Base-by-base conservation (phyloP, 179 eudicot genomes). In the Heliamphora pulchella region DNA sequence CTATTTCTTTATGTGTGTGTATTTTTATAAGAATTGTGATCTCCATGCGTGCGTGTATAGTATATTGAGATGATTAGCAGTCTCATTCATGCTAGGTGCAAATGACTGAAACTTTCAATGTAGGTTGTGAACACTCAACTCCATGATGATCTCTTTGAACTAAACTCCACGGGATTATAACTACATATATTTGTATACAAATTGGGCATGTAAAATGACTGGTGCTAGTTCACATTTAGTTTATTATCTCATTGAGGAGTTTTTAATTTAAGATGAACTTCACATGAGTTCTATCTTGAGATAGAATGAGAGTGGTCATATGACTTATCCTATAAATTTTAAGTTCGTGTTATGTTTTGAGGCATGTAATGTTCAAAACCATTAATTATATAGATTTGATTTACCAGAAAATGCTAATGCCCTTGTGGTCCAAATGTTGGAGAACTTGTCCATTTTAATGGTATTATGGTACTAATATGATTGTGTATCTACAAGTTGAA, bases 361-460 rank as follows among this genome's bases (percentile, higher is more conserved):
- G 44, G 59, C 61, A 51, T 53, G 61, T 53, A 22, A 51, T 20
- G 61, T 31, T 22, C 1, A 54, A 51, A 73, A 53, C 61, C 62
- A 53, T 72, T 72, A 53, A 15, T 57, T 72, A 4, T 47, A 22
- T 10, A 46, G 18, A 15, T 6, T 69, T 69, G 73, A 44, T 15
- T 69, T 44, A 46, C 18, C 22, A 15, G 17, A 72, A 72, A 48
- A 72, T 72, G 43, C 75, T 72, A 51, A 50, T 50, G 75, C 54
- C 64, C 77, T 18, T 14, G 20, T 74, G 48, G 31, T 55, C 76
- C 48, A 13, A 39, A 71, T 11, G 11, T 51, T 72, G 20, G 76
- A 0, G 55, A n/a, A 70, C 50, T 11, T 69, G 54, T n/a, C 9
- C 10, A 2, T 22, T 73, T 2, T 55, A 53, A 51, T 51, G n/a